These are phyloP conservation scores for Didymella glomerata DNA, from an alignment of 2,329 filamentous ascomycete species.

Conservation along the genomic window DNA sequence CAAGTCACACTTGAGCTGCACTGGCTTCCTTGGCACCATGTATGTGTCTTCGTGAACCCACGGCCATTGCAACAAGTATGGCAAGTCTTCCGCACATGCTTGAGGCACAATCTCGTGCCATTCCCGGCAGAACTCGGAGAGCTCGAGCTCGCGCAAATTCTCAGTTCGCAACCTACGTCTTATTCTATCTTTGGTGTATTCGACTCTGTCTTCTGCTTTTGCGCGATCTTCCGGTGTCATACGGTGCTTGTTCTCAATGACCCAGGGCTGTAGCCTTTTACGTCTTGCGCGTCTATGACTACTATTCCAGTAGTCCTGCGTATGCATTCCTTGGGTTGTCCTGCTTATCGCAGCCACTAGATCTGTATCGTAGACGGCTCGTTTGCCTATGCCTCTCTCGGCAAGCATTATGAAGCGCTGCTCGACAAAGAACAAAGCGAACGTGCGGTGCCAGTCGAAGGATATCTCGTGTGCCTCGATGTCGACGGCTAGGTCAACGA, in stretches of 20 bases:
- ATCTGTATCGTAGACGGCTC: slow-evolving; percentile 23
- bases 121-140: not conserved
- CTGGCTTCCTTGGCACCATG: slow-evolving; percentile 13
- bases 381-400: not conserved
- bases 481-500: slow-evolving; percentile 28
- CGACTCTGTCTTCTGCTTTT: slow-evolving; percentile 20
- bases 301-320: slow-evolving; percentile 10
- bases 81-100: slow-evolving; percentile 27
- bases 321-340: slow-evolving; percentile 2
- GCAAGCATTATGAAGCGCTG: slow-evolving; percentile 20
- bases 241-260: slow-evolving; percentile 25
- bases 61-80: slow-evolving; percentile 25
- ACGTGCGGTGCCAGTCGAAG: slow-evolving; percentile 30
- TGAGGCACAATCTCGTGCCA: slow-evolving; percentile 22
- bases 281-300: slow-evolving; percentile 21
- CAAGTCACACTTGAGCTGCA: not conserved
- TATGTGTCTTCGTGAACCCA: slow-evolving; percentile 20
- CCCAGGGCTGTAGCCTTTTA: slow-evolving; percentile 28
- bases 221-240: slow-evolving; percentile 26
- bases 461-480: slow-evolving; percentile 27
- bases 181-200: slow-evolving; percentile 15
- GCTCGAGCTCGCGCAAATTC: slow-evolving; percentile 17
- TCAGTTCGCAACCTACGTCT: slow-evolving; percentile 11
- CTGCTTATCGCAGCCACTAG: slow-evolving; percentile 12
- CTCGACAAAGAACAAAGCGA: slow-evolving; percentile 29